Percentiles rank a stretch among this genome's conserved stretches.
These are phyloP conservation scores for Fusarium stilboides DNA, from an alignment of 2,329 filamentous ascomycete genomes.

Conservation along the genomic window DNA sequence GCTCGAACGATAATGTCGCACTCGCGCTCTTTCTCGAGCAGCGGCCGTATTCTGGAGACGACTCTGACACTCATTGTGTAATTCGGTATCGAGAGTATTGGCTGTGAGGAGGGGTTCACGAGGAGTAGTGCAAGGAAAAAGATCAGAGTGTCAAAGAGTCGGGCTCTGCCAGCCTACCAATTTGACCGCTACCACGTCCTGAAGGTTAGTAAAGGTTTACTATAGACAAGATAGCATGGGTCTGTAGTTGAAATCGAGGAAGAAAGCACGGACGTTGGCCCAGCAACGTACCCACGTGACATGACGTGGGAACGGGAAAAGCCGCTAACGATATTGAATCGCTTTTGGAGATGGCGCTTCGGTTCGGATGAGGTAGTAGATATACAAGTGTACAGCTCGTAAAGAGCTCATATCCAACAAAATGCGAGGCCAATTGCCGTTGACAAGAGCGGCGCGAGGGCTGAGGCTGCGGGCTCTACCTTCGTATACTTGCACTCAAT, in stretches of 20 bases:
- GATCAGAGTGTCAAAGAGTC: slow-evolving; percentile 30
- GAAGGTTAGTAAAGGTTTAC: slow-evolving; percentile 42
- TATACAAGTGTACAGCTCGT: slow-evolving; percentile 41
- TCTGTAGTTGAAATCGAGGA: slow-evolving; percentile 24
- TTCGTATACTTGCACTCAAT: slow-evolving; percentile 67
- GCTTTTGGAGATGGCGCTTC: slow-evolving; percentile 30
- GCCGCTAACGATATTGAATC: slow-evolving; percentile 47
- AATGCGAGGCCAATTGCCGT: slow-evolving; percentile 63
- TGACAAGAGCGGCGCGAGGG: slow-evolving; percentile 56
- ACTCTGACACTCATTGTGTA: slow-evolving; percentile 79
- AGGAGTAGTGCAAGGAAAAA: slow-evolving; percentile 29
- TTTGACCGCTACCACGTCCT: slow-evolving; percentile 42
- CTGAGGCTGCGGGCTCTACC: slow-evolving; percentile 50
- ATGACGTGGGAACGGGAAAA: slow-evolving; percentile 53
- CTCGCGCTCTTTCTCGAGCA: slow-evolving; percentile 87
- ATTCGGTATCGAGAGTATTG: slow-evolving; percentile 27
- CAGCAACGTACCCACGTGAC: slow-evolving; percentile 48
- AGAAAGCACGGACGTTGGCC: slow-evolving; percentile 43
- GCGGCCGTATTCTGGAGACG: slow-evolving; percentile 89
- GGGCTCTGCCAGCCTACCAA: slow-evolving; percentile 49
- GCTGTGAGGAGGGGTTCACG: slow-evolving; percentile 20
- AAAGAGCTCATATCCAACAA: slow-evolving; percentile 45
- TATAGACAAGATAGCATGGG: slow-evolving; percentile 36
- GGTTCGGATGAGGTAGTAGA: slow-evolving; percentile 32
- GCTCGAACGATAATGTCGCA: slow-evolving; percentile 87